Conservation (phyloP, 1,139 yeast species). For the Geotrichum klebahnii region DNA sequence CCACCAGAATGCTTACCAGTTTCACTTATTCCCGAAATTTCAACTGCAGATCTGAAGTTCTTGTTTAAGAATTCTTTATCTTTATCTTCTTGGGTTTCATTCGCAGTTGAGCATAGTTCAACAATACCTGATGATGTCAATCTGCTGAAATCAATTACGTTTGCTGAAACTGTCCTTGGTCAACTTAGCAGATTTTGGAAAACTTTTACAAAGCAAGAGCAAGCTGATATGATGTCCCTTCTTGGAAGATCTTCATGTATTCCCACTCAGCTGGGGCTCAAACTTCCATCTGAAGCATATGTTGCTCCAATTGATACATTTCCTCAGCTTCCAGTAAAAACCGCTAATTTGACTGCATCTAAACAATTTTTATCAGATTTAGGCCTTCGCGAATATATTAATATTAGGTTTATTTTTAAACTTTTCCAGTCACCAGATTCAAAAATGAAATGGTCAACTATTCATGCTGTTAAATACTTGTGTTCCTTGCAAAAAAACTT, state of each 20-base stretch:
- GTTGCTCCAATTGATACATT: conserved; percentile 38
- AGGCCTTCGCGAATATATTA: conserved; percentile 42
- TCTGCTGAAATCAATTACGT: conserved; percentile 28
- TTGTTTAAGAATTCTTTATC: conserved; percentile 35
- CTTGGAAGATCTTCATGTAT: conserved; percentile 34
- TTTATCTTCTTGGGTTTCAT: conserved; percentile 33
- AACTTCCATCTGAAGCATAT: conserved; percentile 38
- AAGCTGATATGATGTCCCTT: conserved; percentile 23
- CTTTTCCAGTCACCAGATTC: conserved; percentile 34
- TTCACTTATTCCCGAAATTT: conserved; percentile 2
- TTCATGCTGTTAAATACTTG: conserved; percentile 39
- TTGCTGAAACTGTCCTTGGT: conserved; percentile 33
- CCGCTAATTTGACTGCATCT: conserved; percentile 29
- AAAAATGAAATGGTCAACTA: conserved; percentile 37
- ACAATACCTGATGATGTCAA: conserved; percentile 26
- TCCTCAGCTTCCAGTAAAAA: conserved; percentile 40
- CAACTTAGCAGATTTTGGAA: conserved; percentile 34
- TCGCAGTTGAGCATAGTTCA: conserved; percentile 24
- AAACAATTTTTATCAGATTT: conserved; percentile 36
- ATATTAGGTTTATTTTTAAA: conserved; percentile 40
- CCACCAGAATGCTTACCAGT: conserved; percentile 32
- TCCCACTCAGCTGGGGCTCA: conserved; percentile 42
- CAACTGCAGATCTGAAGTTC: conserved; percentile 23
- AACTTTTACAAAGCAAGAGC: conserved; percentile 21
- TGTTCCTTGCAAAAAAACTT: conserved; percentile 31